phyloP scores from a whole-genome alignment of 768 basidiomycete genomes.

The Coprinellus micaceus region DNA sequence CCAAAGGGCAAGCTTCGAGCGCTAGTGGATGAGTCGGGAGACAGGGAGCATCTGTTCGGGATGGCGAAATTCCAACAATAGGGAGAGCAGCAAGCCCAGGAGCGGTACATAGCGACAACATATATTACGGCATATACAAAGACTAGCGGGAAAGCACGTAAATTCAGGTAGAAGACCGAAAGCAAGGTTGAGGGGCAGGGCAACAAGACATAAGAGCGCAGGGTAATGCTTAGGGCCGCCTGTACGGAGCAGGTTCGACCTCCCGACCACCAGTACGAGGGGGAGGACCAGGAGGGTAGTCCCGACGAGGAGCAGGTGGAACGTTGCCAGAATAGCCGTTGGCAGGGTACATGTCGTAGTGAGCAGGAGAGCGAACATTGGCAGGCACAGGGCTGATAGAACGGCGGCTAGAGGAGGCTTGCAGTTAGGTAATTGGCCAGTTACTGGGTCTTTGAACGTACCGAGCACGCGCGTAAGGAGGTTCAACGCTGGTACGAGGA shows the following conservation, averaged over 20 bases:
- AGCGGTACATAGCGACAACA: conserved; percentile 2
- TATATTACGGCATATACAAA: conserved; percentile 4
- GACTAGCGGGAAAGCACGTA: conserved; percentile 4
- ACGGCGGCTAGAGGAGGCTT: conserved; percentile 67
- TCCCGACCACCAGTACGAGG: conserved; percentile 20
- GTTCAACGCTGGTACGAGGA: conserved; percentile 44
- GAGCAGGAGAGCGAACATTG: conserved; percentile 38
- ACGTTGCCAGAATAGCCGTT: conserved; percentile 47
- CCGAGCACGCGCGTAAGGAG: conserved; percentile 46
- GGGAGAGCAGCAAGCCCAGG: background rate
- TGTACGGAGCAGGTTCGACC: conserved; percentile 10
- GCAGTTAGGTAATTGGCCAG: background rate
- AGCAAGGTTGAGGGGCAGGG: background rate
- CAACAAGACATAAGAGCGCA: background rate
- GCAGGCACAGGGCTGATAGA: conserved; percentile 59
- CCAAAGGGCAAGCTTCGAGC: conserved; percentile 47
- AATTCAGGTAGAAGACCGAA: background rate
- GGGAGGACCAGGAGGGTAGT: conserved; percentile 28
- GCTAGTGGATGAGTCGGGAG: conserved; percentile 58
- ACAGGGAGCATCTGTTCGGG: conserved; percentile 44
- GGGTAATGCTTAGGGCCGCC: conserved; percentile 1
- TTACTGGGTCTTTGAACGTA: conserved; percentile 15
- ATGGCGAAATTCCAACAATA: conserved; percentile 29
- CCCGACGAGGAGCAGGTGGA: conserved; percentile 28
- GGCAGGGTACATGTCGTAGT: conserved; percentile 51